Percentiles rank a stretch among this genome's conserved stretches.
phyloP scores from a whole-genome alignment of 305 asterid species.

The Solanum aculeatissimum region DNA sequence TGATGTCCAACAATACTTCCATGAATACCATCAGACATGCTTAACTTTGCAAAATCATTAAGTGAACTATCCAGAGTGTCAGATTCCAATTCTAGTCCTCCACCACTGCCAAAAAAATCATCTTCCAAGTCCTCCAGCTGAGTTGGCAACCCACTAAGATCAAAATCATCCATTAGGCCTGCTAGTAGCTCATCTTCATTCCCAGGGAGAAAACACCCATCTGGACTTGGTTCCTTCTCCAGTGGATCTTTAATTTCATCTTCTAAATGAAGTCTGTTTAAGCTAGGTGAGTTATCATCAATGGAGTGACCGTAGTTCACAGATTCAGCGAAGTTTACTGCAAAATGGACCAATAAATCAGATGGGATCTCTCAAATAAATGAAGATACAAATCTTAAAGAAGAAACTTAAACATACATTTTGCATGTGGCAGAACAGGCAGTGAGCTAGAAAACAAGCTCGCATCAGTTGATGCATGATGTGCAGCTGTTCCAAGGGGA shows the following conservation, averaged over 20 bases:
- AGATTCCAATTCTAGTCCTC: constrained; percentile 72
- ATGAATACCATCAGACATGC: constrained; percentile 32
- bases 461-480: constrained; percentile 47
- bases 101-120: constrained; percentile 88
- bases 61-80: constrained; percentile 33
- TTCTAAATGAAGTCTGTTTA: constrained; percentile 22
- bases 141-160: constrained; percentile 72
- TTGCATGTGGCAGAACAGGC: constrained; percentile 54
- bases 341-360: constrained; percentile 5
- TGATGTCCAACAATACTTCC: constrained; percentile 26
- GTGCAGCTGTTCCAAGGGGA: constrained; percentile 29
- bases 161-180: constrained; percentile 80
- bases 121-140: constrained; percentile 91
- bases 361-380: background rate
- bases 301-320: constrained; percentile 22
- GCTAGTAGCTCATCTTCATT: constrained; percentile 89
- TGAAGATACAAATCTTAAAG: background rate
- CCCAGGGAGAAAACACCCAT: constrained; percentile 65
- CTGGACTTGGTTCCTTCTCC: constrained; percentile 38
- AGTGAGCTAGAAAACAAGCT: constrained; percentile 90
- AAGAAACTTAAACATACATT: constrained; percentile 32
- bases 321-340: constrained; percentile 52
- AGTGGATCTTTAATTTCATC: constrained; percentile 42
- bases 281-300: constrained; percentile 50
- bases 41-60: constrained; percentile 38